Evolutionary conservation across 2,329 filamentous ascomycete species (phyloP), one percentile per base, ranked within the genome.

Genomic region (Delphinella strobiligena): DNA sequence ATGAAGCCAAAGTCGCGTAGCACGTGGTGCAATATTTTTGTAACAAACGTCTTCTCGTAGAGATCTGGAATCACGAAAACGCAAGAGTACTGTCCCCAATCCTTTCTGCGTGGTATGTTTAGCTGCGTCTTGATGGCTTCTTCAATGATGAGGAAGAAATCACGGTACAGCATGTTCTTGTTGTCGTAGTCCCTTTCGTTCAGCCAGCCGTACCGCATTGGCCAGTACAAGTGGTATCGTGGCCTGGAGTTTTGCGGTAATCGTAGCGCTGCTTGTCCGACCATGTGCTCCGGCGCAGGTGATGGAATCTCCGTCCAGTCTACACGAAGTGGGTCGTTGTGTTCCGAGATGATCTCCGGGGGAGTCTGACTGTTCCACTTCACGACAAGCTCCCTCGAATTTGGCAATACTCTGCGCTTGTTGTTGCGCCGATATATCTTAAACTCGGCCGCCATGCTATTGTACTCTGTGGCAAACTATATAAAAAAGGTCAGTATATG

Each of bases 51-150:
- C 59, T 93, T 93, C 63, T 98, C 91, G 62, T 96, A 98, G 8
- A 98, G 70, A 58, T 98, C 91, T 0, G 91, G 91, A 34, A 98
- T 93, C 47, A 98, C 80, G 54, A 96, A 86, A n/a, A 95, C 88
- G 51, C 87, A 95, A 52, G 84, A 91, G 61, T 95, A 96, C 57
- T 93, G 83, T 40, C 74, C 74, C 78, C 88, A 93, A 37, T 89
- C 79, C 51, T 80, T 82, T 52, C 82, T 82, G 47, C 76, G 78
- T 19, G 72, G 78, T 31, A 95, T 61, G 1, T 82, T 84, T 7
- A 96, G 70, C 53, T 96, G 86, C n/a, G 75, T 77, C 47, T 80
- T 80, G 52, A 98, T 80, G 1, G 87, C 84, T 47, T 87, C 81
- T 54, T 94, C 86, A 10, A 96, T 63, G 22, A 96, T 80, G 10